Evolutionary conservation across 805 yeast genomes (phyloP), one percentile per base, ranked within the genome.

Genomic region (Zygosaccharomyces lentus): DNA sequence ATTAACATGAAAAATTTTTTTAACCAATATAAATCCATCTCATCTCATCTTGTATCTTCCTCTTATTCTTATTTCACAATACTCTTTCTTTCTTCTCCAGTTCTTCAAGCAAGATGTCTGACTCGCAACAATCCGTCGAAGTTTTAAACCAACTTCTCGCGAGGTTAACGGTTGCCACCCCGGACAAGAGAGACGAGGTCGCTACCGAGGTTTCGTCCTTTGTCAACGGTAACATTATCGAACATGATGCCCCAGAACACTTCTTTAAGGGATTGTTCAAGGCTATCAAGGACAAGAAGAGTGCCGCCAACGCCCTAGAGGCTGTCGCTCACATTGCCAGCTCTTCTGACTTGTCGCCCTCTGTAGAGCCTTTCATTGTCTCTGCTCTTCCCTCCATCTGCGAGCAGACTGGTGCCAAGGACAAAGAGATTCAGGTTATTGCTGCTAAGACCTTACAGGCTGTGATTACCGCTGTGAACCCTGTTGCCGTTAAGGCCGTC

Each of bases 291-390:
- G 80, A 81, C 81, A 87, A 88, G 81, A 90, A 91, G 80, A 74
- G 76, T 60, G 75, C 88, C 57, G 72, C 80, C 59, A 86, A 87
- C 68, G 95, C 95, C 59, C 78, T 91, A 64, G 82, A 77, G 63
- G 96, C 96, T 55, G 77, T 87, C 67, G 55, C 74, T 50, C 93
- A 88, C 75, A 89, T 93, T 68, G 90, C 97, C 58, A 77, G 85
- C 57, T 78, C 77, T 61, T 76, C 81, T 66, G 82, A 77, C 68
- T 75, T 91, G 70, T 73, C 89, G 54, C 93, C 98, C 68, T 82
- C 95, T 56, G 95, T 89, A 55, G 99, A 93, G 80, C 99, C 99
- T 70, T 87, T 76, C 77, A 75, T 93, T 60, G 96, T 93, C 66
- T 81, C 74, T 48, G 76, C 90, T 66, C 80, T 83, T 60, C 74